Conservation (phyloP, 2,329 filamentous ascomycete species). For the Epichloe bromicola region DNA sequence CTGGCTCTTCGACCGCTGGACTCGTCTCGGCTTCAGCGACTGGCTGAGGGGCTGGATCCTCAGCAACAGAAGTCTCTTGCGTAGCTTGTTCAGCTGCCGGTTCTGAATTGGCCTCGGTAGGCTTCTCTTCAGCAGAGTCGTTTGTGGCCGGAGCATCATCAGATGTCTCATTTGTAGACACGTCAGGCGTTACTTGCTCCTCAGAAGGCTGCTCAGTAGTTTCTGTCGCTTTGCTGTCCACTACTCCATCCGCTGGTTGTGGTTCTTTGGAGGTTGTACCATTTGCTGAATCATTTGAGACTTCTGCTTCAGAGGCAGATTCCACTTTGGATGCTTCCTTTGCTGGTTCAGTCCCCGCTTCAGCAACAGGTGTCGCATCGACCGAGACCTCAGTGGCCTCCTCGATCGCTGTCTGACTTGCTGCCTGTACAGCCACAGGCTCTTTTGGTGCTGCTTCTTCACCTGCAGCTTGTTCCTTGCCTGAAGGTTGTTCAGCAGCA, state of each 20-base stretch:
- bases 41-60: neutral
- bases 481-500: neutral
- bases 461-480: neutral
- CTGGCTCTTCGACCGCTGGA: neutral
- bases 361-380: neutral
- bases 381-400: neutral
- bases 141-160: neutral
- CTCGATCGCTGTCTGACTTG: neutral
- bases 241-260: neutral
- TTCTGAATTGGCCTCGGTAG: neutral
- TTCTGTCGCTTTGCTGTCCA: neutral
- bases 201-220: neutral
- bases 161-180: neutral
- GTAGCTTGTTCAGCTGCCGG: neutral
- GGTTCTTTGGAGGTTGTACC: neutral
- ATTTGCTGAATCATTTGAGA: neutral
- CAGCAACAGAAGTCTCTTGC: neutral
- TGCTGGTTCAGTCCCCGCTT: neutral
- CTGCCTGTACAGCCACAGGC: neutral
- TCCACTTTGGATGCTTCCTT: neutral
- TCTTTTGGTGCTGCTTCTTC: neutral
- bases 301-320: neutral
- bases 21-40: neutral
- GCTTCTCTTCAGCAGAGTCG: neutral
- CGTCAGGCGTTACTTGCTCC: neutral